These are phyloP conservation scores for Russula foetens DNA, from an alignment of 768 basidiomycete species.

Conservation along the genomic window DNA sequence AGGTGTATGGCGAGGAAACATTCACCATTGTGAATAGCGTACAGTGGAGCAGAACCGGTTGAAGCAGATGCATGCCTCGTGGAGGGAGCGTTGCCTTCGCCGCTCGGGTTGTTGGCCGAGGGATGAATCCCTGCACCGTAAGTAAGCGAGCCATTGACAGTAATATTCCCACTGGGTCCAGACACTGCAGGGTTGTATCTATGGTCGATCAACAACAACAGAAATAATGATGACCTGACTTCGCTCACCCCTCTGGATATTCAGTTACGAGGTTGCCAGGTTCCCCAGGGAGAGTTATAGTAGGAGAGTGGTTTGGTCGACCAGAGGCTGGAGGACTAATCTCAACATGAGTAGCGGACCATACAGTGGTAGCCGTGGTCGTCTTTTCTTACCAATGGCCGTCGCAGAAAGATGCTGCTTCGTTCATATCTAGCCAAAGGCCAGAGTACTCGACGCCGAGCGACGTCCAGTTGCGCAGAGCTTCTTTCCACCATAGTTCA, in stretches of 20 bases:
- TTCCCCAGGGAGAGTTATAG: constrained; percentile 50
- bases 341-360: neutral
- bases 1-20: neutral
- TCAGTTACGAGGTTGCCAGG: constrained; percentile 44
- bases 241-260: constrained; percentile 61
- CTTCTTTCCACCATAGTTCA: constrained; percentile 53
- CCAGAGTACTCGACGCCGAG: constrained; percentile 52
- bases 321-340: constrained; percentile 49
- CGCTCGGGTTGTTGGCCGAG: neutral
- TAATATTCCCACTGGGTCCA: constrained; percentile 69
- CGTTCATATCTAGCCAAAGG: constrained; percentile 68
- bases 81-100: constrained; percentile 18
- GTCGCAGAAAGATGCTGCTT: constrained; percentile 55
- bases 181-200: constrained; percentile 57
- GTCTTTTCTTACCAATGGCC: constrained; percentile 29
- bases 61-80: constrained; percentile 38
- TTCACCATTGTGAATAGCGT: constrained; percentile 65
- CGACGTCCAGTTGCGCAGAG: constrained; percentile 45
- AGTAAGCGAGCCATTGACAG: constrained; percentile 56
- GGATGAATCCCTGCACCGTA: constrained; percentile 29
- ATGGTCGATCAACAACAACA: neutral
- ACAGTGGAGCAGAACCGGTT: constrained; percentile 50
- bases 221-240: too few relatives aligned
- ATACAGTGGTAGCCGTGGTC: neutral
- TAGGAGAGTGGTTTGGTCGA: constrained; percentile 43